phyloP scores from a whole-genome alignment of 192 early-diverging fungal genomes.

The Coemansia sp. region DNA sequence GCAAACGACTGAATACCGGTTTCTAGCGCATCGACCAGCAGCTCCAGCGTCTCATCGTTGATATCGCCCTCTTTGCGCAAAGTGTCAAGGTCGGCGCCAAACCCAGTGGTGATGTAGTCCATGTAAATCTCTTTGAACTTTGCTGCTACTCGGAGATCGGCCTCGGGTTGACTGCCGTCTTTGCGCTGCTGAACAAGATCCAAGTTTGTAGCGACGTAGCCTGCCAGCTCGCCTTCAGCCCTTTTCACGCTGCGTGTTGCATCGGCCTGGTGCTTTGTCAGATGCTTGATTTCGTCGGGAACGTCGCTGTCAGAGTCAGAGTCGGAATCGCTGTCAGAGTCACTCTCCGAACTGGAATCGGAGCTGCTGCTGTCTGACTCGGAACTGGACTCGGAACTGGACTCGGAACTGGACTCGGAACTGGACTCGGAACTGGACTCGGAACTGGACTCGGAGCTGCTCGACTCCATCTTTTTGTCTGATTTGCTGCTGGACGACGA shows the following conservation, averaged over 20 bases:
- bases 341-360: neutral
- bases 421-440: conserved; percentile 9
- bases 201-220: conserved; percentile 41
- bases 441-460: conserved; percentile 6
- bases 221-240: conserved; percentile 11
- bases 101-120: conserved; percentile 45
- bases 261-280: conserved; percentile 15
- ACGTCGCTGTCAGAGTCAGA: conserved; percentile 6
- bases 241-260: conserved; percentile 7
- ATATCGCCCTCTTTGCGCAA: conserved; percentile 41
- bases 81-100: conserved; percentile 45
- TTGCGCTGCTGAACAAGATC: conserved; percentile 23
- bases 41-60: conserved; percentile 39
- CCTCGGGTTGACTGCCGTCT: neutral
- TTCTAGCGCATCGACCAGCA: conserved; percentile 46
- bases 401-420: conserved; percentile 9
- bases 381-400: neutral
- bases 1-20: conserved; percentile 36
- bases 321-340: conserved; percentile 10
- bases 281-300: conserved; percentile 9
- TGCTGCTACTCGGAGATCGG: conserved; percentile 12
- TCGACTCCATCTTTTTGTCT: conserved; percentile 1
- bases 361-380: conserved; percentile 2
- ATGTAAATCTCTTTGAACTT: conserved; percentile 53
- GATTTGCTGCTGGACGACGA: conserved; percentile 3